Evolutionary conservation across 225 moss, liverwort and hornwort genomes (phyloP).

Genomic region (Marchantia polymorpha): DNA sequence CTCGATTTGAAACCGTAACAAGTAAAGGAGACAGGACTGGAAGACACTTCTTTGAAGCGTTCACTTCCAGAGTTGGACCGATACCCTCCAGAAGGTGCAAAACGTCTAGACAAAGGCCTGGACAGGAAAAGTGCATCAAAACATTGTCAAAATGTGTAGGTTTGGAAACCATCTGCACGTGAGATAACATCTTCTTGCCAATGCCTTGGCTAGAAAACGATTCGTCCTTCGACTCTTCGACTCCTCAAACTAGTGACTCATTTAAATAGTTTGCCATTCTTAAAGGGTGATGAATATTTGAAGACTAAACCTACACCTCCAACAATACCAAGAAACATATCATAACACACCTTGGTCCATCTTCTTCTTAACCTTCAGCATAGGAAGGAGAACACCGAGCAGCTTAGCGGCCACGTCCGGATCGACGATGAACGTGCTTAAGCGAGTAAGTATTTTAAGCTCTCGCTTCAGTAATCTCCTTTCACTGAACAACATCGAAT

Average conservation of each 20-base stretch:
- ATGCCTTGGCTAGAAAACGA: no score
- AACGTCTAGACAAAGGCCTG: slow-evolving; percentile 76
- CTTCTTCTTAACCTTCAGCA: slow-evolving; percentile 70
- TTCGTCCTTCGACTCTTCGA: no score
- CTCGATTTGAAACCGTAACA: slow-evolving; percentile 45
- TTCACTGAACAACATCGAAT: slow-evolving; percentile 38
- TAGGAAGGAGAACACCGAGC: slow-evolving; percentile 77
- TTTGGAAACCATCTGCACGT: not conserved
- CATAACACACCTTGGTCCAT: slow-evolving; percentile 57
- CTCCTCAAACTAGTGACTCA: no score
- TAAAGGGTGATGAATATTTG: no score
- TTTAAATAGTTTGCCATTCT: no score
- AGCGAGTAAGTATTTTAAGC: slow-evolving; percentile 69
- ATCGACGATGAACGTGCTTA: slow-evolving; percentile 73
- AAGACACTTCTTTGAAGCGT: slow-evolving; percentile 55
- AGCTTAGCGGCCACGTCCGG: slow-evolving; percentile 57
- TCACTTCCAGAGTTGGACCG: slow-evolving; percentile 54
- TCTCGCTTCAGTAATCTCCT: slow-evolving; percentile 73
- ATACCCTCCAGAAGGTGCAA: slow-evolving; percentile 74
- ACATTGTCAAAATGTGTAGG: not conserved
- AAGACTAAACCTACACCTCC: no score
- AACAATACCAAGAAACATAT: no score
- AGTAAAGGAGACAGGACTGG: slow-evolving; percentile 74
- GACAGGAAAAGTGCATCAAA: not conserved
- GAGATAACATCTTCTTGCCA: no score